Conservation (phyloP, 306 rosid genomes). For the Cucurbita moschata region DNA sequence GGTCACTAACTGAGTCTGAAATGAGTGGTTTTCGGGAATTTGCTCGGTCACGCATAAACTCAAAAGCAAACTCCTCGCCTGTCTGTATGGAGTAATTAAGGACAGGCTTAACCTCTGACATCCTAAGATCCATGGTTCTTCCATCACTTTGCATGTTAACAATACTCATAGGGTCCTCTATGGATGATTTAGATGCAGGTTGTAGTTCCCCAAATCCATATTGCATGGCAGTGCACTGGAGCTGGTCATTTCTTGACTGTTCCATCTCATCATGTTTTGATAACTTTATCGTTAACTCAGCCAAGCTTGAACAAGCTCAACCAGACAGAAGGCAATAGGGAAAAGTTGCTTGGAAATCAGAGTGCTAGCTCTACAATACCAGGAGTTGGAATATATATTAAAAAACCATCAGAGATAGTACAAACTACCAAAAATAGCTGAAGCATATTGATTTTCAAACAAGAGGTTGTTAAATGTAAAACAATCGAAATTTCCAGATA, state of each 20-base stretch:
- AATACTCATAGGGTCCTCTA: conserved; percentile 28
- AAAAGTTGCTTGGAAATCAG: neutral
- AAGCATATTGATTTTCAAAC: neutral
- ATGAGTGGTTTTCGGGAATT: conserved; percentile 47
- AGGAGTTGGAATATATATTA: neutral
- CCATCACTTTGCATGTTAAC: conserved; percentile 18
- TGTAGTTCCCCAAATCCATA: conserved; percentile 38
- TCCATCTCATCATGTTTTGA: conserved; percentile 21
- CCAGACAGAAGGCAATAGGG: neutral
- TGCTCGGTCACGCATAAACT: conserved; percentile 72
- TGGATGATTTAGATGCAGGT: conserved; percentile 27
- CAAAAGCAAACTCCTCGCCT: conserved; percentile 77
- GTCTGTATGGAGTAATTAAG: conserved; percentile 75
- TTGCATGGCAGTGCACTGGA: conserved; percentile 35
- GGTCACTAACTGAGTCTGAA: conserved; percentile 34
- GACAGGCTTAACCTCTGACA: conserved; percentile 48
- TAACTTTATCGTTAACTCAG: conserved; percentile 7
- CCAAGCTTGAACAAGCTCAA: conserved; percentile 7
- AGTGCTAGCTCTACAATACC: conserved; percentile 1
- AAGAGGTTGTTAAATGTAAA: neutral
- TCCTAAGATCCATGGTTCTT: conserved; percentile 24
- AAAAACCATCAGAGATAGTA: neutral
- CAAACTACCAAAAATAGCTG: neutral
- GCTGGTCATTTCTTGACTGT: conserved; percentile 16
- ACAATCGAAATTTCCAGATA: neutral